Percentiles rank a stretch among this genome's conserved stretches.
phyloP scores from a whole-genome alignment of 148 eudicot species.

The Euryodendron excelsum region DNA sequence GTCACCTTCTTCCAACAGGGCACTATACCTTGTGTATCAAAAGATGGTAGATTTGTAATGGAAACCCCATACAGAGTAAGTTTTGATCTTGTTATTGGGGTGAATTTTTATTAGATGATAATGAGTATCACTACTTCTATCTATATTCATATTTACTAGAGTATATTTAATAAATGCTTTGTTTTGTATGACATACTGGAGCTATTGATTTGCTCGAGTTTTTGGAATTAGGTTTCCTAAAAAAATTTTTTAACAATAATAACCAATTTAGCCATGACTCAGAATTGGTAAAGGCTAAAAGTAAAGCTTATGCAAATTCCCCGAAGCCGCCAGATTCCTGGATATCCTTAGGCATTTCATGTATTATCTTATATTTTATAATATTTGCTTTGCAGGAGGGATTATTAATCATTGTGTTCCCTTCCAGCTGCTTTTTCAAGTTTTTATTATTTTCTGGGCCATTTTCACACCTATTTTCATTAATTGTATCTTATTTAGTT shows the following conservation, averaged over 20 bases:
- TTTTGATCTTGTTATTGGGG: slow-evolving; percentile 15
- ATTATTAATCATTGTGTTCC: neutral
- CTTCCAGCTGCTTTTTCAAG: neutral
- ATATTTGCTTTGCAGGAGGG: neutral
- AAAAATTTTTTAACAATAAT: neutral
- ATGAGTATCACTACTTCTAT: neutral
- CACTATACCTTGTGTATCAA: slow-evolving; percentile 90
- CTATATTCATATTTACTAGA: neutral
- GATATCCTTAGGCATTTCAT: neutral
- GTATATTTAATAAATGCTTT: neutral
- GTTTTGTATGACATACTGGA: slow-evolving; percentile 1
- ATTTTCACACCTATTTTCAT: neutral
- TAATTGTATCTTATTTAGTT: neutral
- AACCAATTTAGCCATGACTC: neutral
- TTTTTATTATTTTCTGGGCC: neutral
- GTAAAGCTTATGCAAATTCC: neutral
- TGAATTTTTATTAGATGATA: neutral
- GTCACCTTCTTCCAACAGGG: slow-evolving; percentile 96
- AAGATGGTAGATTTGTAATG: slow-evolving; percentile 92
- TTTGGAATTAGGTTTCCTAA: neutral
- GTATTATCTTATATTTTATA: neutral
- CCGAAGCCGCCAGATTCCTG: neutral
- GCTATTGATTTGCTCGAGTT: neutral
- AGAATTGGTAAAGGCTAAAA: neutral
- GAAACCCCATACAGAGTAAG: slow-evolving; percentile 85